Evolutionary conservation across 768 basidiomycete genomes (phyloP).

Genomic region (Chlorophyllum brunneum): DNA sequence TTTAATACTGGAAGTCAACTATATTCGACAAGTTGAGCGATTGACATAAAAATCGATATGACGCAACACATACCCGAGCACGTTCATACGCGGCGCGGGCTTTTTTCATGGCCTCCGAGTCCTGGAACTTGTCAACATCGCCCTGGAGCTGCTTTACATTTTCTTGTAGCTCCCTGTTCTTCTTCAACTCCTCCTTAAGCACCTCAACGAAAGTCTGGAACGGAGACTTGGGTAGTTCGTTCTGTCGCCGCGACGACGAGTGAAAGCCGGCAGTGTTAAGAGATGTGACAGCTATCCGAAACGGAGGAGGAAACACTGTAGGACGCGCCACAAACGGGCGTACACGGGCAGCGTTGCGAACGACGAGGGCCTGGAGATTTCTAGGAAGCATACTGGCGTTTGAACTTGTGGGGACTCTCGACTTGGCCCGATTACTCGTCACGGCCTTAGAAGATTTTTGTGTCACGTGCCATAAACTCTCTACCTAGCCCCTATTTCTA

Average conservation of each 20-base stretch:
- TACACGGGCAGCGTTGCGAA: conserved; percentile 30
- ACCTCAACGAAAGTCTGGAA: conserved; percentile 97
- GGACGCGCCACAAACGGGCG: conserved; percentile 20
- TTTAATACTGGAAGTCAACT: conserved; percentile 93
- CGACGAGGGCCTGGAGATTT: conserved; percentile 36
- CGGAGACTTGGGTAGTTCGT: conserved; percentile 83
- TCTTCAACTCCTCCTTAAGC: conserved; percentile 85
- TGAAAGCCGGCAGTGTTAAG: conserved; percentile 48
- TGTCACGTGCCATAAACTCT: conserved; percentile 1
- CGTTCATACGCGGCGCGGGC: conserved; percentile 91
- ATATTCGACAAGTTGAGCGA: conserved; percentile 6
- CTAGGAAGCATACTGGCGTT: conserved; percentile 36
- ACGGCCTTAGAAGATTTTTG: conserved; percentile 9
- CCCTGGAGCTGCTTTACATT: conserved; percentile 97
- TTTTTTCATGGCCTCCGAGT: conserved; percentile 92
- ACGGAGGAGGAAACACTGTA: conserved; percentile 29
- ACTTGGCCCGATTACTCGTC: conserved; percentile 9
- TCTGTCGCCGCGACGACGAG: conserved; percentile 54
- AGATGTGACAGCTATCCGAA: conserved; percentile 32
- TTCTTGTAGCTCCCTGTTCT: conserved; percentile 93
- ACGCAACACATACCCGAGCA: conserved; percentile 65
- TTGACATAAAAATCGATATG: conserved; percentile 6
- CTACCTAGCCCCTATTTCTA: not conserved
- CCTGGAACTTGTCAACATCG: conserved; percentile 95
- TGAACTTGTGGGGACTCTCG: conserved; percentile 12